These are phyloP conservation scores for Fusarium coffeatum DNA, from an alignment of 2,329 filamentous ascomycete species.

Conservation along the genomic window DNA sequence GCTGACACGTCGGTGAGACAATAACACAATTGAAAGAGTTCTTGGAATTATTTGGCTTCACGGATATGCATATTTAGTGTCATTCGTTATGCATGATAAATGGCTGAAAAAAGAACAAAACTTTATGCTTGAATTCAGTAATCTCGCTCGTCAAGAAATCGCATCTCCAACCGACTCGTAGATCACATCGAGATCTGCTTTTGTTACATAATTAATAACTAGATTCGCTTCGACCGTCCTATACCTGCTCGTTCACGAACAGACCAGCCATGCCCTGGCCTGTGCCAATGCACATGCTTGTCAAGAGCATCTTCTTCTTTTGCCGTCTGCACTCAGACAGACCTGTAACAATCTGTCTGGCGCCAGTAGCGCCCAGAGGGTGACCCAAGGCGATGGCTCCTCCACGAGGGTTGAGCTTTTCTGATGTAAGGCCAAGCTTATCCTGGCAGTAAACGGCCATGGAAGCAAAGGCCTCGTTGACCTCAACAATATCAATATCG, in stretches of 20 bases:
- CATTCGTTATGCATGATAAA: background rate
- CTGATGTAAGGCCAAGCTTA: constrained; percentile 74
- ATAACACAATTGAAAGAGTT: background rate
- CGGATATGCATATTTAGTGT: background rate
- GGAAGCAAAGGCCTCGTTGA: constrained; percentile 98
- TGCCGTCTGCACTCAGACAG: constrained; percentile 84
- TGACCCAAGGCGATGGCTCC: constrained; percentile 87
- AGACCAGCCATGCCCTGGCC: constrained; percentile 76
- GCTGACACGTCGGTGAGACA: constrained; percentile 20
- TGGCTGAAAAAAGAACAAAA: background rate
- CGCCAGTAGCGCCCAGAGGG: constrained; percentile 81
- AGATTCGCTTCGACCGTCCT: constrained; percentile 2
- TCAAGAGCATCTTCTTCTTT: constrained; percentile 91
- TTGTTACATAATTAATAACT: constrained; percentile 36
- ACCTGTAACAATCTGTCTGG: constrained; percentile 88
- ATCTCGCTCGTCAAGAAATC: constrained; percentile 30
- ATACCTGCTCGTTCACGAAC: constrained; percentile 68
- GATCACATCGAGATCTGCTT: constrained; percentile 16
- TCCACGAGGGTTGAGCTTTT: constrained; percentile 84
- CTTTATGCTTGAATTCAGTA: constrained; percentile 22
- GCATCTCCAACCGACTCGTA: constrained; percentile 23
- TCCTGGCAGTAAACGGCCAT: constrained; percentile 96
- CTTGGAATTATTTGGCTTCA: background rate
- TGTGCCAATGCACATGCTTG: constrained; percentile 86
- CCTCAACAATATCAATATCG: constrained; percentile 89